Base-by-base conservation (phyloP, 2,329 filamentous ascomycete genomes). In the Ophiocordyceps sinensis region DNA sequence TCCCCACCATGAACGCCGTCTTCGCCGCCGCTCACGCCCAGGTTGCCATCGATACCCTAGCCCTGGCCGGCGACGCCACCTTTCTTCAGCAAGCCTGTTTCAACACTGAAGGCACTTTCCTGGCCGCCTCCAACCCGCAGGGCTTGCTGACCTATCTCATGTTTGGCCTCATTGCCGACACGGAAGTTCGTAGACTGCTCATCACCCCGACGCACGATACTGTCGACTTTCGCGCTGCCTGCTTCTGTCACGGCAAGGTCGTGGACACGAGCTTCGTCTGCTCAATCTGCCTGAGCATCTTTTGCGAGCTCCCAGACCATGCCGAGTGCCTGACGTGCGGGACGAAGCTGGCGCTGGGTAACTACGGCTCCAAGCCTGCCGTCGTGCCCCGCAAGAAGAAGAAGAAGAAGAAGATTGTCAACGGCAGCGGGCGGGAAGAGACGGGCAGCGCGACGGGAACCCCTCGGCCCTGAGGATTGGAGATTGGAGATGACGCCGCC, bases 1-100 rank as follows among this genome's bases (percentile, higher is more conserved):
- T 98, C 42, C 83, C 89, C 1, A 91, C 94, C 50, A 98, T 98
- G 91, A 98, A 98, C 64, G 77, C 82, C 52, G 94, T 96, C 45
- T 98, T 98, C 62, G 91, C 91, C 3, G 91, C 89, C 44, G 85
- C 94, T 54, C 80, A 89, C 48, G 74, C 87, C 42, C 77, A 77
- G 51, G 86, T 98, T 47, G 85, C 88, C 21, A 87, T 98, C 53
- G 91, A 98, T 59, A 89, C 94, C 29, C 74, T 94, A 45, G 83
- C 93, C 49, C 70, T 98, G 12, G 78, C 82, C 35, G 86, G 85
- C 19, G 77, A 86, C 50, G 85, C 89, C 0, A 88, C 94, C 11
- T 93, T 98, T 59, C 69, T 98, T 38, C 89, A 98, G 57, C 91
- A 98, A 63, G 91, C 91, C 13, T 69, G 67, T 56, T 77, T 72